Evolutionary conservation across 257 asterid species (phyloP), one percentile per base, ranked within the genome.

Genomic region (Capsicum pubescens): DNA sequence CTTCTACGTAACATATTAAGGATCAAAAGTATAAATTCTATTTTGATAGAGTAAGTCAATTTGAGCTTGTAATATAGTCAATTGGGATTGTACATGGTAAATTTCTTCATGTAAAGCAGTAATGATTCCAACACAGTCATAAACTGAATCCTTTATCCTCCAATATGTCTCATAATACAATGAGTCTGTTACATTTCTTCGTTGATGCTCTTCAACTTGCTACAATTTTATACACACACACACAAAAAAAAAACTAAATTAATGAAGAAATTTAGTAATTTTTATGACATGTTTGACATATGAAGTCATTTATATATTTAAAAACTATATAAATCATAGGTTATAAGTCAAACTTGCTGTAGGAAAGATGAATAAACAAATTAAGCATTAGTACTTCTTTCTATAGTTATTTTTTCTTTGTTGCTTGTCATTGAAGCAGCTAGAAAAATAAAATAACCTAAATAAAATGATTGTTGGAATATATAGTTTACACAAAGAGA

Each of bases 41-140:
- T 19, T 72, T 46, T 72, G 59, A 50, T 46, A 15, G 77, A 5
- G 42, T 13, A 48, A 48, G 42, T 12, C 19, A 19, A 72, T 19
- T 19, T 72, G 12, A 72, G 60, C 80, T 72, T 72, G 80, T 48
- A 72, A n/a, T 72, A 46, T 72, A 11, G 60, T 12, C 60, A 72
- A 72, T 72, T 74, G 60, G 42, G 60, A 74, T 48, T 74, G 60
- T 74, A 21, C 60, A 12, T 74, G 60, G 2, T 12, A 50, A 7
- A 50, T 48, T 21, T 74, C 60, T 48, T 74, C 80, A 48, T 12
- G 80, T 74, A 74, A 74, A 48, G 21, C 4, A 6, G 80, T 74
- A 48, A 74, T 50, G 2, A 74, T 50, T 12, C 80, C 60, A 74
- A 50, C 80, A 50, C 80, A 74, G 50, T 13, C 80, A 74, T 74